phyloP scores from a whole-genome alignment of 225 moss, liverwort and hornwort genomes.

The Marchantia polymorpha region DNA sequence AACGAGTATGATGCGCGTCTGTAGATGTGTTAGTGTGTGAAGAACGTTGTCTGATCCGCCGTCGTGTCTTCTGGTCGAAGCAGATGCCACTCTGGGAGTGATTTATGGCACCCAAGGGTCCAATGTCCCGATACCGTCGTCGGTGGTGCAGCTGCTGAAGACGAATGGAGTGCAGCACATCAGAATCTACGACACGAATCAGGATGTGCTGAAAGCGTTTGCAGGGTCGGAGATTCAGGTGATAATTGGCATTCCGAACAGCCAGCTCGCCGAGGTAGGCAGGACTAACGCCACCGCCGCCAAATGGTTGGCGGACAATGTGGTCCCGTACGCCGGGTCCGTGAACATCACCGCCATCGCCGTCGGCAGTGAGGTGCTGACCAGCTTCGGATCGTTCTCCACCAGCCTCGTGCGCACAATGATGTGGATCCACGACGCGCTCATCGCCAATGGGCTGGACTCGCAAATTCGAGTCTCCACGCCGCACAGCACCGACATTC shows the following conservation, averaged over 20 bases:
- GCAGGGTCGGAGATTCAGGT: conserved; percentile 47
- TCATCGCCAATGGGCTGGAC: conserved; percentile 33
- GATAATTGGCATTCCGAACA: conserved; percentile 44
- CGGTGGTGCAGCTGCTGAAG: conserved; percentile 58
- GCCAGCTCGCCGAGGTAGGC: conserved; percentile 37
- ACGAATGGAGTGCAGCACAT: conserved; percentile 58
- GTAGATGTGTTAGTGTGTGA: not conserved
- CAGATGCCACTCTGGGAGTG: conserved; percentile 53
- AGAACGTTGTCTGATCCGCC: not conserved
- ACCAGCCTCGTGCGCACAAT: conserved; percentile 42
- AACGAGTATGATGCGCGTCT: no score
- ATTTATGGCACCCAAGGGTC: conserved; percentile 66
- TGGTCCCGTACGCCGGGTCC: conserved; percentile 38
- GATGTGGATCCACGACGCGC: conserved; percentile 48
- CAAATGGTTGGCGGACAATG: conserved; percentile 37
- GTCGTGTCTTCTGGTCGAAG: not conserved
- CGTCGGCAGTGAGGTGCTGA: conserved; percentile 53
- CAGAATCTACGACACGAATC: conserved; percentile 66
- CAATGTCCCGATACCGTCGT: conserved; percentile 63
- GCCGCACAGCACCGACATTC: conserved; percentile 40
- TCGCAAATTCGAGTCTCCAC: conserved; percentile 45
- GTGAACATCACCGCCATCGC: conserved; percentile 53
- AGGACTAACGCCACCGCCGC: conserved; percentile 34
- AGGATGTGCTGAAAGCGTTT: conserved; percentile 58
- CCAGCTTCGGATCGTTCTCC: conserved; percentile 23